Evolutionary conservation across 805 yeast species (phyloP).

Genomic region (Ogataea ramenticola): DNA sequence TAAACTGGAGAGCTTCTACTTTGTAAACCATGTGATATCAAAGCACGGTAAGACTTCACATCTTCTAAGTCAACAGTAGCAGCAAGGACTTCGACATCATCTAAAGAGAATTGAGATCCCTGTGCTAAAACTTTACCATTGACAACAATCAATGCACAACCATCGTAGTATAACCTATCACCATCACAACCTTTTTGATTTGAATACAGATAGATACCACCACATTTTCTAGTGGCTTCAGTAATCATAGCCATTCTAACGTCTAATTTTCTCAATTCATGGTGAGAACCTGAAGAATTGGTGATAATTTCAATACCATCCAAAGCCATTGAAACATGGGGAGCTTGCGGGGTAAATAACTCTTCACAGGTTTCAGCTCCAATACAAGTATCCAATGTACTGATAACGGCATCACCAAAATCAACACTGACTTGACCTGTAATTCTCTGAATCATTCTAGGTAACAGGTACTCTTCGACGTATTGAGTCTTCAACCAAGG

Average conservation of each 20-base stretch:
- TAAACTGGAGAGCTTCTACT: conserved; percentile 36
- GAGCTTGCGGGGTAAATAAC: conserved; percentile 91
- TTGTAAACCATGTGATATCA: conserved; percentile 73
- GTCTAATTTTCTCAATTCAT: conserved; percentile 84
- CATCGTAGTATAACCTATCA: conserved; percentile 93
- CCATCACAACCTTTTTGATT: conserved; percentile 99
- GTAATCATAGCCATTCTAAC: conserved; percentile 77
- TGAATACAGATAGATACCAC: conserved; percentile 89
- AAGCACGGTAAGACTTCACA: conserved; percentile 72
- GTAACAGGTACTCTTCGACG: conserved; percentile 68
- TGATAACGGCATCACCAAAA: conserved; percentile 87
- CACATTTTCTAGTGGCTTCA: conserved; percentile 93
- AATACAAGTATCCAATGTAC: conserved; percentile 76
- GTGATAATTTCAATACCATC: conserved; percentile 98
- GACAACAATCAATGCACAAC: conserved; percentile 89
- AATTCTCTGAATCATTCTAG: conserved; percentile 55
- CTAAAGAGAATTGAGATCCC: conserved; percentile 81
- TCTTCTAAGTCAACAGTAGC: conserved; percentile 94
- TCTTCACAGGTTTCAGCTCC: conserved; percentile 99
- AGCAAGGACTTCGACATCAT: conserved; percentile 90
- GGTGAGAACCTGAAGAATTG: conserved; percentile 96
- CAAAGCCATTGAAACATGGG: conserved; percentile 83
- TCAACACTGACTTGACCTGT: conserved; percentile 64
- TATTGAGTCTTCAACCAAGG: conserved; percentile 84
- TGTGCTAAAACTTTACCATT: conserved; percentile 92